phyloP scores from a whole-genome alignment of 169 alveolate species.

The Plasmodium relictum region DNA sequence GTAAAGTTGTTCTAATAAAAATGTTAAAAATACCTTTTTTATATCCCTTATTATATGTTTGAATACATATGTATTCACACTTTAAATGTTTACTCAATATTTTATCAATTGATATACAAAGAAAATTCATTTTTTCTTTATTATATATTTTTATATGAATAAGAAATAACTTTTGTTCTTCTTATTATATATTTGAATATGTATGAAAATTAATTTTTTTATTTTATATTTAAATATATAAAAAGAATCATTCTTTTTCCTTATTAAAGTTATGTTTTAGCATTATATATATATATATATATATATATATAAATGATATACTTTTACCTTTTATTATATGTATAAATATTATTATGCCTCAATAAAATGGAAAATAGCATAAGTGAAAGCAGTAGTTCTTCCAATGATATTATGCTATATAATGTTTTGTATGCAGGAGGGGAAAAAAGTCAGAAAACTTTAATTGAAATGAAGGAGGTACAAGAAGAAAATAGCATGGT shows the following conservation, averaged over 20 bases:
- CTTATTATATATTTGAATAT: background rate
- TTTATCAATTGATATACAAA: background rate
- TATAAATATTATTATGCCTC: background rate
- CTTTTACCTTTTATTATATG: background rate
- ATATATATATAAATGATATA: background rate
- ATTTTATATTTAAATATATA: background rate
- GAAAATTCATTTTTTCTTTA: background rate
- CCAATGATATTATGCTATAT: slow-evolving; percentile 32
- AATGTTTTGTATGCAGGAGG: slow-evolving; percentile 32
- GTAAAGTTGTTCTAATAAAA: background rate
- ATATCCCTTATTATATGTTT: slow-evolving; percentile 8
- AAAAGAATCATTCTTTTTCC: slow-evolving; percentile 4
- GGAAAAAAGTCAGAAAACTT: slow-evolving; percentile 44
- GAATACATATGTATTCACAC: slow-evolving; percentile 13
- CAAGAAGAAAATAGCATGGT: slow-evolving; percentile 9
- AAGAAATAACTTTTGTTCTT: background rate
- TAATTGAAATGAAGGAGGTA: slow-evolving; percentile 21
- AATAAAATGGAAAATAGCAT: slow-evolving; percentile 5
- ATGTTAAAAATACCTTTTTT: background rate
- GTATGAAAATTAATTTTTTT: background rate
- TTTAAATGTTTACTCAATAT: background rate
- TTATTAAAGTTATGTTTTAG: background rate
- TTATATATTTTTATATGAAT: background rate
- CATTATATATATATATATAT: background rate
- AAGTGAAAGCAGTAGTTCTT: slow-evolving; percentile 27